Evolutionary conservation across 768 basidiomycete genomes (phyloP).

Genomic region (Suillus hirtellus): DNA sequence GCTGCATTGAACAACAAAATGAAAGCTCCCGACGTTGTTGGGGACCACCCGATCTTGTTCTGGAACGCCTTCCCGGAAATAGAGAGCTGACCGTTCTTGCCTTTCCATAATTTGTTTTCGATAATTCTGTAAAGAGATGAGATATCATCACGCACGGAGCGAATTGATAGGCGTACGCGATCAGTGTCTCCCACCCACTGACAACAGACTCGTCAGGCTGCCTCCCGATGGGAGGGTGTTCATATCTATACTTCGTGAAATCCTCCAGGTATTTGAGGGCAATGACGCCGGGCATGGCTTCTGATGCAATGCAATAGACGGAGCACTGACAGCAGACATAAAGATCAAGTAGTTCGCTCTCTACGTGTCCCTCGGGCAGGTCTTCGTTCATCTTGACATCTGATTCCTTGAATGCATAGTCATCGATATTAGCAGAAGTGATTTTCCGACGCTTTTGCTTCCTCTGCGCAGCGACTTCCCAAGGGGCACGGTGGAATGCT

Average conservation of each 20-base stretch:
- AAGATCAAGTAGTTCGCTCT: constrained; percentile 67
- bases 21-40: constrained; percentile 49
- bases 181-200: constrained; percentile 62
- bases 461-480: constrained; percentile 51
- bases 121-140: constrained; percentile 50
- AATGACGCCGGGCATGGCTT: constrained; percentile 73
- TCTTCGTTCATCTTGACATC: constrained; percentile 36
- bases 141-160: not conserved
- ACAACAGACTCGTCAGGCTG: constrained; percentile 55
- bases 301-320: constrained; percentile 68
- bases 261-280: constrained; percentile 62
- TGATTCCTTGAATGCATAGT: constrained; percentile 22
- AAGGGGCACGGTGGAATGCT: constrained; percentile 57
- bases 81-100: constrained; percentile 59
- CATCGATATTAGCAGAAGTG: constrained; percentile 38
- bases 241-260: constrained; percentile 59
- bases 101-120: constrained; percentile 75
- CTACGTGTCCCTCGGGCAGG: constrained; percentile 34
- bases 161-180: constrained; percentile 49
- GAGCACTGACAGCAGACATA: constrained; percentile 87
- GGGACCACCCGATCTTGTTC: constrained; percentile 66
- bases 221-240: constrained; percentile 58
- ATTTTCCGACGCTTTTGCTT: constrained; percentile 59
- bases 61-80: constrained; percentile 56
- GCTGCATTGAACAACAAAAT: constrained; percentile 8